A percentile compares a stretch with the other conserved stretches of the same genome.
These are phyloP conservation scores for Aethionema arabicum DNA, from an alignment of 345 rosid species.

Conservation along the genomic window DNA sequence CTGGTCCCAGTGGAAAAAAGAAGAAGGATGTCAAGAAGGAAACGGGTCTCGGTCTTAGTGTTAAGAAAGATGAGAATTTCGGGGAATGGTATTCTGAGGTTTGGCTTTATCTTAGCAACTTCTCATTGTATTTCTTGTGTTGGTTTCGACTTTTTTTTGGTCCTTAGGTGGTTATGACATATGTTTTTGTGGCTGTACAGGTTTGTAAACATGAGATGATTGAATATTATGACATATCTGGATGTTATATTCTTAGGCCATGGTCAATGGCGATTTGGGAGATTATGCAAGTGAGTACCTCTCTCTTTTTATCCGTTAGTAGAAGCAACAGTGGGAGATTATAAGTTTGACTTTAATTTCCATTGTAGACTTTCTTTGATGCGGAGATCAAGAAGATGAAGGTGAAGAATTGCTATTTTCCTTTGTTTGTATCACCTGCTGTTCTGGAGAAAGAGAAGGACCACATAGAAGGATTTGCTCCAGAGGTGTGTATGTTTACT, in stretches of 20 bases:
- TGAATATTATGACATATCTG: conserved; percentile 94
- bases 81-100: conserved; percentile 99
- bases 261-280: conserved; percentile 99
- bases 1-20: conserved; percentile 57
- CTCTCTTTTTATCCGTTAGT: background rate
- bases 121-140: background rate
- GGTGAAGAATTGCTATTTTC: conserved; percentile 91
- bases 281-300: conserved; percentile 73
- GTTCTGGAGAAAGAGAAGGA: conserved; percentile 91
- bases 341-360: background rate
- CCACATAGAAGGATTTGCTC: conserved; percentile 94
- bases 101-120: conserved; percentile 18
- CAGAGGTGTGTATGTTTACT: conserved; percentile 59
- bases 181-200: conserved; percentile 36
- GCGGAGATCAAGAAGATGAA: conserved; percentile 91
- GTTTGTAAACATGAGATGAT: conserved; percentile 94
- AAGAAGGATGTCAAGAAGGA: conserved; percentile 98
- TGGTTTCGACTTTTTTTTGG: background rate
- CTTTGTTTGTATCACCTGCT: conserved; percentile 88
- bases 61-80: conserved; percentile 81
- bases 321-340: background rate
- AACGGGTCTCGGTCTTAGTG: conserved; percentile 81
- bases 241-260: conserved; percentile 94
- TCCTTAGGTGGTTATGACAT: background rate
- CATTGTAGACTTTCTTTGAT: conserved; percentile 73